These are phyloP conservation scores for Penicillium rolfsii DNA, from an alignment of 2,329 filamentous ascomycete genomes.

Conservation along the genomic window DNA sequence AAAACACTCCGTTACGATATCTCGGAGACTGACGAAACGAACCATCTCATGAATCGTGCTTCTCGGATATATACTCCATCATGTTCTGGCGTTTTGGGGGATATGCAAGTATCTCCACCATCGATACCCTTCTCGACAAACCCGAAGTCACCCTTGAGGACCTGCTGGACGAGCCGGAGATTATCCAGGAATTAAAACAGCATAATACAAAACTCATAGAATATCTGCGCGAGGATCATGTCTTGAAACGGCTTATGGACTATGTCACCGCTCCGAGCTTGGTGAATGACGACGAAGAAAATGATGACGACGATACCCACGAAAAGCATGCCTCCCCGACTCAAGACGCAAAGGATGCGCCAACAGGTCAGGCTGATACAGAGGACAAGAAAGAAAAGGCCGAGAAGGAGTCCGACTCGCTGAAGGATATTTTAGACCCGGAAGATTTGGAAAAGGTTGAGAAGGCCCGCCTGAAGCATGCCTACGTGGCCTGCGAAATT, in stretches of 20 bases:
- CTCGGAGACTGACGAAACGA: constrained; percentile 31
- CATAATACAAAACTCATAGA: constrained; percentile 98
- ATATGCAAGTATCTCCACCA: constrained; percentile 94
- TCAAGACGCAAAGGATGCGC: constrained; percentile 32
- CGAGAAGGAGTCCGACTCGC: constrained; percentile 44
- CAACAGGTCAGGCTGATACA: constrained; percentile 17
- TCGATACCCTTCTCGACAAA: constrained; percentile 96
- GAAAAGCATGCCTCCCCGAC: constrained; percentile 41
- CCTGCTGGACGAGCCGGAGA: constrained; percentile 89
- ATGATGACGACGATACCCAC: constrained; percentile 55
- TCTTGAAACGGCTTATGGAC: constrained; percentile 82
- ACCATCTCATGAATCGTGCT: constrained; percentile 43
- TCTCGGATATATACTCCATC: constrained; percentile 55
- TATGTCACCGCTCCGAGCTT: constrained; percentile 81
- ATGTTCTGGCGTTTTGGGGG: constrained; percentile 99
- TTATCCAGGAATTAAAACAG: constrained; percentile 97
- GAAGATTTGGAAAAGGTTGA: constrained; percentile 72
- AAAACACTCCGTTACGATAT: constrained; percentile 33
- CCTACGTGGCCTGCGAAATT: constrained; percentile 90
- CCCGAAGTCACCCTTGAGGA: constrained; percentile 93
- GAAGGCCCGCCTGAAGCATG: constrained; percentile 90
- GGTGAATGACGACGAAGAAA: constrained; percentile 56
- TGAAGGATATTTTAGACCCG: constrained; percentile 40
- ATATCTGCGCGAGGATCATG: constrained; percentile 84
- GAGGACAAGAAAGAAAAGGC: constrained; percentile 41